phyloP scores from a whole-genome alignment of 192 early-diverging fungal species.

The Globomyces pollinis-pini region DNA sequence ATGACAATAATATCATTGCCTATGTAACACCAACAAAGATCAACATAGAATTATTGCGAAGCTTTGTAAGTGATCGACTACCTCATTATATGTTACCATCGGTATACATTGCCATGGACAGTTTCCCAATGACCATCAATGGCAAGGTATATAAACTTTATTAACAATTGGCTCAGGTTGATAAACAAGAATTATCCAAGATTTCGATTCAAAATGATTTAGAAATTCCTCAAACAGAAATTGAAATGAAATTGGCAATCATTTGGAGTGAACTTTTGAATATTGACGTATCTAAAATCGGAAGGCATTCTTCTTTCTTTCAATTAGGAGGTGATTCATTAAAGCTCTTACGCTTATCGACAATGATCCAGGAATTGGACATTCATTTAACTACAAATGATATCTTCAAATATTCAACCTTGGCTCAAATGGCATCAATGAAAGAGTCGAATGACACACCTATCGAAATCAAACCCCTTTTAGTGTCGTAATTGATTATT shows the following conservation, averaged over 20 bases:
- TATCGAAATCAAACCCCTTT: neutral
- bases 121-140: constrained; percentile 19
- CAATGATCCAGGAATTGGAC: neutral
- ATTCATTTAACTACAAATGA: neutral
- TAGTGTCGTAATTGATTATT: neutral
- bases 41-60: neutral
- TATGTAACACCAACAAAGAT: constrained; percentile 19
- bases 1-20: constrained; percentile 16
- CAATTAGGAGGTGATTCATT: constrained; percentile 32
- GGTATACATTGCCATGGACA: constrained; percentile 11
- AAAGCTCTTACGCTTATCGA: constrained; percentile 5
- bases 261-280: neutral
- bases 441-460: neutral
- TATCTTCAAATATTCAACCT: neutral
- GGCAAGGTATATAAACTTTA: constrained; percentile 14
- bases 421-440: neutral
- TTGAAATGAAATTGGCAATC: neutral
- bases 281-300: constrained; percentile 1
- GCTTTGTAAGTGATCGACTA: neutral
- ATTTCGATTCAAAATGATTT: neutral
- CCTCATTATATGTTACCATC: constrained; percentile 33
- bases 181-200: neutral
- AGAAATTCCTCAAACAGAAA: neutral
- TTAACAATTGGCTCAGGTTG: neutral
- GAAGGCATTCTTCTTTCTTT: constrained; percentile 24